A percentile compares a stretch with the other conserved stretches of the same genome.
Evolutionary conservation across 805 yeast genomes (phyloP).

Genomic region (Suhomyces faveliae): DNA sequence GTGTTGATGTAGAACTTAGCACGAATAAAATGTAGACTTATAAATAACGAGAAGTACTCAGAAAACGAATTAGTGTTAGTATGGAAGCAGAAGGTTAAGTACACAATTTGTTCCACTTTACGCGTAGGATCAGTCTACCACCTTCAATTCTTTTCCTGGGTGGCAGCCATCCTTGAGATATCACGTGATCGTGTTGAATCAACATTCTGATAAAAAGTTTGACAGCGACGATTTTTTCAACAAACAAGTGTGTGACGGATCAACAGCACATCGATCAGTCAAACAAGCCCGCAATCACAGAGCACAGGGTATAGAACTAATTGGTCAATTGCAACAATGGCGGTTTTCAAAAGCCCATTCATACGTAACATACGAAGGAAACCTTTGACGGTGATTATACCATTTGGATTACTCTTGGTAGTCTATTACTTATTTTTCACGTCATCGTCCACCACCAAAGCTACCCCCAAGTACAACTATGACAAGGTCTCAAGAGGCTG

Average conservation of each 20-base stretch:
- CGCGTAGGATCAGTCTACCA: no score
- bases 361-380: constrained; percentile 60
- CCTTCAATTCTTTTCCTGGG: no score
- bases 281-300: background rate
- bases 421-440: constrained; percentile 44
- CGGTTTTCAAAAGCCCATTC: constrained; percentile 26
- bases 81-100: no score
- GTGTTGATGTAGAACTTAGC: no score
- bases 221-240: background rate
- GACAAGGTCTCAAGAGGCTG: constrained; percentile 44
- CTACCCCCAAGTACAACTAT: constrained; percentile 45
- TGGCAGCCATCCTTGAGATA: background rate
- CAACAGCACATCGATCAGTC: background rate
- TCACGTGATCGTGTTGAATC: background rate
- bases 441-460: constrained; percentile 12
- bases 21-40: no score
- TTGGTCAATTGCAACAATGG: constrained; percentile 11
- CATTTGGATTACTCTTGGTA: constrained; percentile 42
- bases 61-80: no score
- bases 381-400: constrained; percentile 49
- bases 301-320: background rate
- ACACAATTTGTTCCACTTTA: no score
- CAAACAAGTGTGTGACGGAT: background rate
- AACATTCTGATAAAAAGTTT: background rate
- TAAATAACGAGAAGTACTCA: no score